Base-by-base conservation (phyloP, 371 early-diverging fungal genomes). In the Nematocida sp. region DNA sequence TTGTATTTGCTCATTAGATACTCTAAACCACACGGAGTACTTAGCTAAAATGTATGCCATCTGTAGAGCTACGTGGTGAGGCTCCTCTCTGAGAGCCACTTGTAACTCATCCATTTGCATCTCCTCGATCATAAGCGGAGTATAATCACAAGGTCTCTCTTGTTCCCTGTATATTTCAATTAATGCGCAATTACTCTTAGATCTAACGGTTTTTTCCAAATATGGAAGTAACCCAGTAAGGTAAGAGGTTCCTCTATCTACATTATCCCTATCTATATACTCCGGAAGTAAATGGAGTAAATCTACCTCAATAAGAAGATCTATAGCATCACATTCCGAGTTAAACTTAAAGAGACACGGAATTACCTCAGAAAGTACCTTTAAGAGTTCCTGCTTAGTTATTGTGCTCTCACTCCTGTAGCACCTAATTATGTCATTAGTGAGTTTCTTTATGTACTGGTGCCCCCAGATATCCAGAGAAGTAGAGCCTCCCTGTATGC, bases 291-390 rank as follows among this genome's bases (percentile, higher is more conserved):
- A 13, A 9, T 76, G 51, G 4, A 80, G 40, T 40, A 55, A 9
- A 11, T 80, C 65, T 11, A 82, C 69, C 55, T 84, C 84, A n/a
- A 80, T 5, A 7, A 83, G 40, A 59, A 82, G 79, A 76, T 84
- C 84, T 54, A 84, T 79, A 23, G 81, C 82, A 40, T 84, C 84
- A 55, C 67, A 67, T 59, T 84, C 84, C 1, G 55, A 57, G 75
- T 84, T 83, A 60, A 80, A 79, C 32, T 61, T 51, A 61, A 84
- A 80, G 2, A 84, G 64, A 77, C 81, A 84, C 4, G 16, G 7
- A 1, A 83, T 50, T 0, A 56, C 57, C n/a, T 75, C 77, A 4
- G 9, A 4, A 28, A 77, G n/a, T 5, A 65, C 63, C 13, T 33
- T 38, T 25, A 55, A 18, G 11, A 54, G 13, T 0, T 18, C 30